These are phyloP conservation scores for Ustilago shanxiensis DNA, from an alignment of 1,284 basidiomycete species.

Conservation along the genomic window DNA sequence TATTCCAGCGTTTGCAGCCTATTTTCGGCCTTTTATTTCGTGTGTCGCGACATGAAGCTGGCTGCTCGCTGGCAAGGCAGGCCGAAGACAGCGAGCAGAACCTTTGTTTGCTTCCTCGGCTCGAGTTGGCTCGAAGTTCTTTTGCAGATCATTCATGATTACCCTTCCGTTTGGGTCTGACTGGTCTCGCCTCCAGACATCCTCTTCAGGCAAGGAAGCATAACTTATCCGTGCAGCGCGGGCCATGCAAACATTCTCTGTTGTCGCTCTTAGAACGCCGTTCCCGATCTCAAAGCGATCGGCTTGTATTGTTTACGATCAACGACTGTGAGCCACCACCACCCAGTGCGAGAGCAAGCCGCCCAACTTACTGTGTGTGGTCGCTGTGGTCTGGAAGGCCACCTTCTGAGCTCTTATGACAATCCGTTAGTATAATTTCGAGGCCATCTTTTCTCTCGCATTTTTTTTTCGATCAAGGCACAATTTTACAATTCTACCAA, in stretches of 20 bases:
- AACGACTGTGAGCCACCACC: too few relatives aligned
- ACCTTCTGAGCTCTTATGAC: too few relatives aligned
- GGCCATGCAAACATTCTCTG: neutral
- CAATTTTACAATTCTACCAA: neutral
- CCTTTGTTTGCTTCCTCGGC: slow-evolving; percentile 12
- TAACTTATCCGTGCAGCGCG: neutral
- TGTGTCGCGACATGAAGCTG: neutral
- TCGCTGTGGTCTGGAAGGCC: neutral
- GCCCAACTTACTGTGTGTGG: neutral
- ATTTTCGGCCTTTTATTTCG: slow-evolving; percentile 22
- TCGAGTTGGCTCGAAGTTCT: slow-evolving; percentile 14
- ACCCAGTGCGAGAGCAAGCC: too few relatives aligned
- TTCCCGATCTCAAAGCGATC: neutral
- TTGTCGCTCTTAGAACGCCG: too few relatives aligned
- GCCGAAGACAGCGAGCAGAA: too few relatives aligned
- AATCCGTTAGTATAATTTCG: too few relatives aligned
- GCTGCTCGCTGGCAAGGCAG: too few relatives aligned
- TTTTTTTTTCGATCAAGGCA: neutral
- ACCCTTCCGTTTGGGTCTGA: neutral
- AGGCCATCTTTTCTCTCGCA: neutral
- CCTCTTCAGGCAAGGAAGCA: neutral
- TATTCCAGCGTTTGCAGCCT: slow-evolving; percentile 12
- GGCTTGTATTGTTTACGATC: neutral
- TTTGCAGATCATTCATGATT: slow-evolving; percentile 25
- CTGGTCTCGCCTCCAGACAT: neutral